phyloP scores from a whole-genome alignment of 2,329 filamentous ascomycete genomes.

The Verticillium isaacii region DNA sequence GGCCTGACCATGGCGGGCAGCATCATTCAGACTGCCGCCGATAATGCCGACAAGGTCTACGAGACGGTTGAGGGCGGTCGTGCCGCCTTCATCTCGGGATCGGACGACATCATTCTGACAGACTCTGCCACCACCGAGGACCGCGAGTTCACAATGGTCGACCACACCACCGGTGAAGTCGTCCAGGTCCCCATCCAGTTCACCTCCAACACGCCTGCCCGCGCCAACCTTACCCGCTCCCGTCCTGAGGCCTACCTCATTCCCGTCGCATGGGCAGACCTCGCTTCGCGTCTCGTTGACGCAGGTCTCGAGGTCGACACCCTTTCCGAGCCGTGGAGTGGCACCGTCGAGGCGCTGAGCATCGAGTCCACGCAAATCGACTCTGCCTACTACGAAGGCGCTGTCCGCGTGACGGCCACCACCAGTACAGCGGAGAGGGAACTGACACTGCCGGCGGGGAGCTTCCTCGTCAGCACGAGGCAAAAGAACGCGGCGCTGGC shows the following conservation, averaged over 20 bases:
- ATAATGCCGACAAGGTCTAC: conserved; percentile 15
- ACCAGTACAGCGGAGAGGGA: conserved; percentile 11
- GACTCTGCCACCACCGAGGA: conserved; percentile 14
- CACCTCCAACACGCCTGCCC: conserved; percentile 17
- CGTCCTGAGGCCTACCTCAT: conserved; percentile 23
- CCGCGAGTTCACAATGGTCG: conserved; percentile 20
- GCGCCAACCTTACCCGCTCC: conserved; percentile 18
- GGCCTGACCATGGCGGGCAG: conserved; percentile 18
- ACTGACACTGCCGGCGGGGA: conserved; percentile 18
- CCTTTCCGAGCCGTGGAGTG: conserved; percentile 13
- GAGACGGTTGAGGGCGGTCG: conserved; percentile 17
- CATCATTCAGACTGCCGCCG: conserved; percentile 18
- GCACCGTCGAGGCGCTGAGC: conserved; percentile 17
- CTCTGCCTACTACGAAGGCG: conserved; percentile 16
- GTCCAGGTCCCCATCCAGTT: conserved; percentile 17
- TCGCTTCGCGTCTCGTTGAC: conserved; percentile 16
- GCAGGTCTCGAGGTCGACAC: conserved; percentile 17
- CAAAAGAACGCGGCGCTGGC: conserved; percentile 21
- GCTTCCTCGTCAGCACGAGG: conserved; percentile 18
- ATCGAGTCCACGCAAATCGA: conserved; percentile 14
- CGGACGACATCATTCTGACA: conserved; percentile 20
- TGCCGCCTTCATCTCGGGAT: conserved; percentile 12
- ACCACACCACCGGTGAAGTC: conserved; percentile 17
- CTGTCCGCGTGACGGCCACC: conserved; percentile 16
- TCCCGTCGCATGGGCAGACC: conserved; percentile 18